These are phyloP conservation scores for Aspergillus clavatus DNA, from an alignment of 2,329 filamentous ascomycete genomes.

Conservation along the genomic window DNA sequence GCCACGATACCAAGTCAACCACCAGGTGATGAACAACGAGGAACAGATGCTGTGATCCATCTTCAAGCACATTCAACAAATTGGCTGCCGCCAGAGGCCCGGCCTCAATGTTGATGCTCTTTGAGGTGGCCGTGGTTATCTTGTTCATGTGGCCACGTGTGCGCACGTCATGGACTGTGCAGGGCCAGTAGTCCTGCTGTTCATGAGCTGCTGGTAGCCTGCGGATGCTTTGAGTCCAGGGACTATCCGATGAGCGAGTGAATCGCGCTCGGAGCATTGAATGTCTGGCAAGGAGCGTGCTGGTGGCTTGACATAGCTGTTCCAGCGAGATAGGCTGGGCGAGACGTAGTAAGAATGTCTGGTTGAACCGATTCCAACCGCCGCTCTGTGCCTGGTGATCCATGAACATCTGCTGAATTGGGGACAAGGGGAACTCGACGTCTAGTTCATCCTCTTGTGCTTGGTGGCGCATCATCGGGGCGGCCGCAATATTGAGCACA, in stretches of 20 bases:
- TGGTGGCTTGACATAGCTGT: neutral
- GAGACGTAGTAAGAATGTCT: slow-evolving; percentile 2
- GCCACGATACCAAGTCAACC: slow-evolving; percentile 4
- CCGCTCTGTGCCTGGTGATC: neutral
- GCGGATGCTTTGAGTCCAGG: neutral
- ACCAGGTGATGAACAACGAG: slow-evolving; percentile 3
- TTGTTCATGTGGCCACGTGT: neutral
- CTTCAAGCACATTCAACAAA: neutral
- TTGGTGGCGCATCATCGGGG: neutral
- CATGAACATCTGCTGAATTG: neutral
- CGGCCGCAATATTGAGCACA: neutral
- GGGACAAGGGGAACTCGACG: neutral
- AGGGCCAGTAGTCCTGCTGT: neutral
- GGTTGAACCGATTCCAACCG: slow-evolving; percentile 1
- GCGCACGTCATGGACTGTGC: neutral
- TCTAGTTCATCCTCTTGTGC: neutral
- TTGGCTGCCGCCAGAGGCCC: slow-evolving; percentile 1
- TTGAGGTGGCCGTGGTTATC: neutral
- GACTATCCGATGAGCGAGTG: neutral
- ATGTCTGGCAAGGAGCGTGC: neutral
- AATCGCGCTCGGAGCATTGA: slow-evolving; percentile 7
- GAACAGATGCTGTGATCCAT: neutral
- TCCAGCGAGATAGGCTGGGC: slow-evolving; percentile 10
- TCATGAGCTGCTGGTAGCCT: neutral
- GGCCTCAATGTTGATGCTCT: neutral